phyloP scores from a whole-genome alignment of 108 stramenopile species.

The Cyclotella kingstonii region DNA sequence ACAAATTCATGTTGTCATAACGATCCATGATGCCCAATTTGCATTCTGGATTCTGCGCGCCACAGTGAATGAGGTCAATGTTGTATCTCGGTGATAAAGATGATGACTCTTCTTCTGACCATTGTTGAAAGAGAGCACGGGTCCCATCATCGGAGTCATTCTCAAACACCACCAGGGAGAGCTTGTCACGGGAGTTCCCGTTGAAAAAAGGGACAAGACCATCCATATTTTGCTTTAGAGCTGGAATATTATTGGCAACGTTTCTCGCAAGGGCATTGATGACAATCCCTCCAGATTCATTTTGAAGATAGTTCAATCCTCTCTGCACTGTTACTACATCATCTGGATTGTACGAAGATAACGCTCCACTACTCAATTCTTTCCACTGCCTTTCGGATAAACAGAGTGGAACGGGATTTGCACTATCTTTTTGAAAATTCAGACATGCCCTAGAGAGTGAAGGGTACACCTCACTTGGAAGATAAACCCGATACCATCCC shows the following conservation, averaged over 20 bases:
- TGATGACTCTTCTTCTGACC: conserved; percentile 27
- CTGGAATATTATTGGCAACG: conserved; percentile 36
- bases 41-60: conserved; percentile 45
- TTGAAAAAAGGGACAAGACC: conserved; percentile 40
- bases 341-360: conserved; percentile 40
- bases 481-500: conserved; percentile 42
- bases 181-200: conserved; percentile 11
- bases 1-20: conserved; percentile 44
- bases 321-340: conserved; percentile 47
- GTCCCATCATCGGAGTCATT: conserved; percentile 55
- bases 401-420: conserved; percentile 23
- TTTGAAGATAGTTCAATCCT: conserved; percentile 39
- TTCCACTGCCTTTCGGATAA: conserved; percentile 36
- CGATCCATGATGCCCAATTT: conserved; percentile 38
- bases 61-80: conserved; percentile 49
- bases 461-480: conserved; percentile 6
- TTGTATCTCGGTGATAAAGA: conserved; percentile 29
- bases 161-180: conserved; percentile 50
- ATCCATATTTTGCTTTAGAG: conserved; percentile 44
- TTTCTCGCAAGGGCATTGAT: conserved; percentile 52
- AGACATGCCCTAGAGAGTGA: conserved; percentile 35
- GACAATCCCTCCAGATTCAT: conserved; percentile 35
- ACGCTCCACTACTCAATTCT: conserved; percentile 34
- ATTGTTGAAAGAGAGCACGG: conserved; percentile 31
- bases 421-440: conserved; percentile 15